A percentile compares a stretch with the other conserved stretches of the same genome.
These are phyloP conservation scores for Chalaropsis thielavioides DNA, from an alignment of 2,329 filamentous ascomycete species.

Conservation along the genomic window DNA sequence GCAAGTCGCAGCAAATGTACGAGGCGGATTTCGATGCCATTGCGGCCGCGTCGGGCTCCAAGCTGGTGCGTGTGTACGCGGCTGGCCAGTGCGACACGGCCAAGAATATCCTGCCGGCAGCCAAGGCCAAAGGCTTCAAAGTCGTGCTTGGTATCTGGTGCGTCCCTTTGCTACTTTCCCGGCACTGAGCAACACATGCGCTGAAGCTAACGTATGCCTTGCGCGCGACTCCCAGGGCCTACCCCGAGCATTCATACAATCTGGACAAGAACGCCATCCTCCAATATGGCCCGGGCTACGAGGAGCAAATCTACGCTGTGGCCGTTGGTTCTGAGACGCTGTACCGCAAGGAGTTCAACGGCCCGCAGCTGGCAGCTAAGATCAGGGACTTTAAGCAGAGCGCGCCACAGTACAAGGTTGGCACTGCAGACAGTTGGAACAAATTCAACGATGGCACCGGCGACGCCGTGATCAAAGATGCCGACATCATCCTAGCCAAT, in stretches of 20 bases:
- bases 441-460: conserved; percentile 54
- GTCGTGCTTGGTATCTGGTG: conserved; percentile 59
- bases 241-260: conserved; percentile 46
- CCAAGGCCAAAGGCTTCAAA: conserved; percentile 48
- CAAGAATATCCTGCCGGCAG: conserved; percentile 48
- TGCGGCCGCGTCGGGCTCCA: conserved; percentile 33
- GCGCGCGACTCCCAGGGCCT: conserved; percentile 33
- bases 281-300: conserved; percentile 33
- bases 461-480: conserved; percentile 44
- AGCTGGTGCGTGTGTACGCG: conserved; percentile 51
- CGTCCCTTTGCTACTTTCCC: conserved; percentile 19
- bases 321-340: conserved; percentile 58
- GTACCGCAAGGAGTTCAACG: conserved; percentile 54
- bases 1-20: conserved; percentile 50
- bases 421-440: conserved; percentile 61
- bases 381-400: conserved; percentile 46
- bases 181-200: not conserved
- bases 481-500: conserved; percentile 49
- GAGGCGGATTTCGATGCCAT: conserved; percentile 50
- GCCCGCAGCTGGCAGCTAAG: conserved; percentile 41
- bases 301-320: conserved; percentile 49
- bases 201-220: not conserved
- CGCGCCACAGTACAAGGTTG: conserved; percentile 41
- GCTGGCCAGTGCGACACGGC: conserved; percentile 52
- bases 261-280: conserved; percentile 40